Evolutionary conservation across 805 yeast genomes (phyloP), one percentile per base, ranked within the genome.

Genomic region (Zygotorulaspora chibaensis): DNA sequence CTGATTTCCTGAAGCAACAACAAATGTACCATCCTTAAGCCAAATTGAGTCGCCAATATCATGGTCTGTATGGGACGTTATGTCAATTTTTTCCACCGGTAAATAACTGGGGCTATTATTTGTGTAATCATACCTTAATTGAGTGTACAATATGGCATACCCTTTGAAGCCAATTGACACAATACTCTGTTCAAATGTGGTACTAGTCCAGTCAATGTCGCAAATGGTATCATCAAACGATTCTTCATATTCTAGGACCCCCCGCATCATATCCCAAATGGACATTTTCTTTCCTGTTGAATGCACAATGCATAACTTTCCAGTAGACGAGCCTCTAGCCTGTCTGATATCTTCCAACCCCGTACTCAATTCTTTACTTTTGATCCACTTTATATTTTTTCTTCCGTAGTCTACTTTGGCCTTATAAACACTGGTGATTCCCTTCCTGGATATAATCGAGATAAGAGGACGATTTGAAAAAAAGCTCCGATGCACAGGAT

Each of bases 181-280:
- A 5, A 90, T 78, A 35, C 89, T 84, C 58, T 82, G 87, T 29
- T 79, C 77, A 46, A 69, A 74, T 10, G 71, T 72, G 1, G 83
- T 80, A 43, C 83, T 76, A 0, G 96, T 85, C 97, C 97, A 90
- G 65, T 90, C 97, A 23, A 90, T 70, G 61, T 89, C 96, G 18
- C 72, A 64, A 7, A 89, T 79, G 12, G 50, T 45, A 9, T 63
- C 74, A 0, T 62, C 62, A 50, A 72, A 74, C 1, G 46, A 42
- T 45, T 70, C 74, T 39, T 71, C 72, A 54, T 77, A 84, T 59
- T 86, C 96, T 43, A 87, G 65, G 1, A 85, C 79, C 3, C 82
- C 78, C 26, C 82, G 71, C 37, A 73, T 74, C 30, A 83, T 69
- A 62, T 89, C 95, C 95, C 96, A 91, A n/a, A 90, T 78, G 0